Percentiles rank a stretch among this genome's conserved stretches.
Evolutionary conservation across 202 grass and related monocot species (phyloP).

Genomic region (Setaria viridis): DNA sequence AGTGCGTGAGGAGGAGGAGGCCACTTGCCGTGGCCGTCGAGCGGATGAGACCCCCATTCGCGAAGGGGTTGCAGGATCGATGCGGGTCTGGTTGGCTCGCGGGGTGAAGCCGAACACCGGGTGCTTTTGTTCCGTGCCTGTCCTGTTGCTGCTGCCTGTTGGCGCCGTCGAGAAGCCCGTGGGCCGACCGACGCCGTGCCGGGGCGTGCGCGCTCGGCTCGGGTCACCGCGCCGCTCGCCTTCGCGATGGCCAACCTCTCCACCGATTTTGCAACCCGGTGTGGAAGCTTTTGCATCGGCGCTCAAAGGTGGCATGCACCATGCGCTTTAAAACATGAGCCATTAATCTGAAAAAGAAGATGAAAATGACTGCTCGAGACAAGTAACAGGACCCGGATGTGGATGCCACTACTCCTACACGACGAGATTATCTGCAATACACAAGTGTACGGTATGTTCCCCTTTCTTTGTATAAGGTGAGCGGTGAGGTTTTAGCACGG

Average conservation of each 20-base stretch:
- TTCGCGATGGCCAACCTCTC: too few relatives aligned
- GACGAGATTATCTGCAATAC: not conserved
- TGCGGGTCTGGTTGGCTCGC: not conserved
- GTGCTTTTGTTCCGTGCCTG: not conserved
- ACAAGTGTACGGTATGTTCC: too few relatives aligned
- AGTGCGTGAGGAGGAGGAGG: constrained; percentile 13
- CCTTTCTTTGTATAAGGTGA: not conserved
- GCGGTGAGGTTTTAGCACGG: constrained; percentile 2
- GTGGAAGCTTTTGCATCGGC: too few relatives aligned
- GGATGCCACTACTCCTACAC: not conserved
- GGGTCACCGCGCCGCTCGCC: not conserved
- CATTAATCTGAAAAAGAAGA: too few relatives aligned
- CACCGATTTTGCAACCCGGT: too few relatives aligned
- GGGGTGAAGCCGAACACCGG: constrained; percentile 4
- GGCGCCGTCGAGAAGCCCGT: not conserved
- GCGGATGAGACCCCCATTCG: not conserved
- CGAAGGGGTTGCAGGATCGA: too few relatives aligned
- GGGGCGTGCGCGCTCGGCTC: not conserved
- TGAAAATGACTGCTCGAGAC: not conserved
- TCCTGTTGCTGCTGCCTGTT: not conserved
- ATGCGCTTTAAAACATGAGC: too few relatives aligned
- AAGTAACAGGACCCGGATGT: not conserved
- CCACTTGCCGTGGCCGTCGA: not conserved
- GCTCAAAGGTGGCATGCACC: too few relatives aligned
- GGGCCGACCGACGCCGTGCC: not conserved